Base-by-base conservation (phyloP, 2,329 filamentous ascomycete species). In the Aureobasidium sp. region DNA sequence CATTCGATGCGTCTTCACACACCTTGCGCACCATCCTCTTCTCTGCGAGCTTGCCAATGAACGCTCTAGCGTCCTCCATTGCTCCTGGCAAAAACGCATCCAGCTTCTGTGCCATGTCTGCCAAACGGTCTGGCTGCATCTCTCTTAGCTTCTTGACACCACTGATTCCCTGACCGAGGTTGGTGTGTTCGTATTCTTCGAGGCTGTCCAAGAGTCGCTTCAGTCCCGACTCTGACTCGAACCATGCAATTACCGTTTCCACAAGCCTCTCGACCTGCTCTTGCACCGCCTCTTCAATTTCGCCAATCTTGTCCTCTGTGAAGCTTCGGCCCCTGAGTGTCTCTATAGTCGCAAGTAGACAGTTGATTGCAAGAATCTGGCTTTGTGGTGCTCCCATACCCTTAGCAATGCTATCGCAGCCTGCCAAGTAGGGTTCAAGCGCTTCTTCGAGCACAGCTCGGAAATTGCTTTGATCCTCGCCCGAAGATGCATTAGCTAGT, bases 11-110 rank as follows among this genome's bases (percentile, higher is more conserved):
- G 66, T 89, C 84, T 68, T 95, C 90, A 0, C 90, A 94, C 53
- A 96, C 83, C 50, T 86, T 80, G 52, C 90, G 84, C 15, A 88
- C 87, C 62, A 96, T 76, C 12, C 80, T 81, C 1, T 88, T 83
- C 68, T 90, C 89, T 64, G 88, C 85, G 1, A 99, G 76, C 45
- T 84, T 79, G 66, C 87, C 87, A 29, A 97, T 74, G 64, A 91
- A 90, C 56, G 94, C 89, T 68, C 90, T 85, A 2, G 92, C 92
- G 71, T 99, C 94, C 80, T 97, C 93, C 33, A 96, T 81, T 2
- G 93, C 94, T 1, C 91, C 95, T 0, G 94, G 92, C 27, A 99
- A 78, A 75, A 97, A 99, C 64, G 91, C 86, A 70, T 99, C 94
- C 7, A 99, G 79, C 44, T 81, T 82, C 68, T 92, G 89, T 68